Percentiles rank a stretch among this genome's conserved stretches.
Conservation (phyloP, 2,329 filamentous ascomycete genomes). For the Neoscytalidium dimidiatum region DNA sequence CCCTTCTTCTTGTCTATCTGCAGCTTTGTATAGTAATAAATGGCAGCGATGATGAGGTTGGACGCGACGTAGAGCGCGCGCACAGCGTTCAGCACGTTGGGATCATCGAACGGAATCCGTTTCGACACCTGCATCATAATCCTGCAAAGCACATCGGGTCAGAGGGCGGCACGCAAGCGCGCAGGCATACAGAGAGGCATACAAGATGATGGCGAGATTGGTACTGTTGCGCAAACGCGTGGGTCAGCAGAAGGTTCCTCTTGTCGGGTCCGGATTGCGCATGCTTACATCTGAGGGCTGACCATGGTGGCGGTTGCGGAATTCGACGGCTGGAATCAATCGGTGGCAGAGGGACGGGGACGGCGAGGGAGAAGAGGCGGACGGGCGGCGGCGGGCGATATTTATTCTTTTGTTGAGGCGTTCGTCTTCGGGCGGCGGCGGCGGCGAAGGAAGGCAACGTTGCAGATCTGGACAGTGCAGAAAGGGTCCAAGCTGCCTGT, state of each 20-base stretch:
- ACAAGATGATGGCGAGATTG: slow-evolving; percentile 89
- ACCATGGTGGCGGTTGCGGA: slow-evolving; percentile 20
- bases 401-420: slow-evolving; percentile 16
- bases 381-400: background rate
- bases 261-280: background rate
- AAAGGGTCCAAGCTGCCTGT: background rate
- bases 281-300: slow-evolving; percentile 27
- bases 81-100: slow-evolving; percentile 65
- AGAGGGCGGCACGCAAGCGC: background rate
- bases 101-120: slow-evolving; percentile 91
- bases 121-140: slow-evolving; percentile 98
- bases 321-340: background rate
- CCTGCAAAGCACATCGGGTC: slow-evolving; percentile 20
- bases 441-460: slow-evolving; percentile 8
- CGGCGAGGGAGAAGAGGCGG: background rate
- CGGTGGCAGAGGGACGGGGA: background rate
- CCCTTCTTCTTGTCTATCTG: slow-evolving; percentile 97
- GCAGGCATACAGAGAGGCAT: slow-evolving; percentile 11
- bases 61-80: slow-evolving; percentile 67
- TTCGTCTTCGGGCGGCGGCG: slow-evolving; percentile 1
- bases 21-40: slow-evolving; percentile 84
- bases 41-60: slow-evolving; percentile 77
- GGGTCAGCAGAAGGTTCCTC: slow-evolving; percentile 27
- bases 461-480: slow-evolving; percentile 17
- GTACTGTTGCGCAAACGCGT: slow-evolving; percentile 57